A percentile compares a stretch with the other conserved stretches of the same genome.
Conservation (phyloP, 176 grass and related monocot genomes). For the Cenchrus purpureus region DNA sequence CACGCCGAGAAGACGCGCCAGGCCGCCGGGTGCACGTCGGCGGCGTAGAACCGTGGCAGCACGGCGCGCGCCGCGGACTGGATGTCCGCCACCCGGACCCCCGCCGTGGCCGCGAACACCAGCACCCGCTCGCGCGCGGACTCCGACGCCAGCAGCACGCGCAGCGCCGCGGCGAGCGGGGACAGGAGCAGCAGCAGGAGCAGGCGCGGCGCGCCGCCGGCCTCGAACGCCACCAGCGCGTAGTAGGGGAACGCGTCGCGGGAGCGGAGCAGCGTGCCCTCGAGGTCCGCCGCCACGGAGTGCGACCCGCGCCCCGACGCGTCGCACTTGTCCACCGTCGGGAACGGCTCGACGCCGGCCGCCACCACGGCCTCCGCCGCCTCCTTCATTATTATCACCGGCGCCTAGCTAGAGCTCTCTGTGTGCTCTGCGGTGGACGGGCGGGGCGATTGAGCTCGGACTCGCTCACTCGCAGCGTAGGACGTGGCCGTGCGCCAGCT, state of each 20-base stretch:
- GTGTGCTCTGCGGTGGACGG: background rate
- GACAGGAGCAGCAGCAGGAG: conserved; percentile 55
- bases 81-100: conserved; percentile 39
- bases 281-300: conserved; percentile 68
- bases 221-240: conserved; percentile 78
- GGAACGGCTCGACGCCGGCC: conserved; percentile 55
- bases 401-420: background rate
- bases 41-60: conserved; percentile 69
- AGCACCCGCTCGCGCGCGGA: conserved; percentile 54
- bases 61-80: conserved; percentile 68
- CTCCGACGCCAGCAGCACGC: conserved; percentile 44
- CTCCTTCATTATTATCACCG: background rate
- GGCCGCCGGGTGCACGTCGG: conserved; percentile 56
- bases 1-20: conserved; percentile 55
- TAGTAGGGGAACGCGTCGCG: conserved; percentile 82
- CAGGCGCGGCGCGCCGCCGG: conserved; percentile 62
- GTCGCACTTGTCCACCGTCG: conserved; percentile 70
- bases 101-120: conserved; percentile 56
- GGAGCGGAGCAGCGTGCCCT: conserved; percentile 69
- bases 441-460: background rate
- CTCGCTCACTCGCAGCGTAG: too few species aligned
- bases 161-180: conserved; percentile 51
- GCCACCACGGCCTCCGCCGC: conserved; percentile 28
- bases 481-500: too few species aligned
- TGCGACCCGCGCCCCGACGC: conserved; percentile 54